phyloP scores from a whole-genome alignment of 805 yeast genomes.

The Candida sithepensis region DNA sequence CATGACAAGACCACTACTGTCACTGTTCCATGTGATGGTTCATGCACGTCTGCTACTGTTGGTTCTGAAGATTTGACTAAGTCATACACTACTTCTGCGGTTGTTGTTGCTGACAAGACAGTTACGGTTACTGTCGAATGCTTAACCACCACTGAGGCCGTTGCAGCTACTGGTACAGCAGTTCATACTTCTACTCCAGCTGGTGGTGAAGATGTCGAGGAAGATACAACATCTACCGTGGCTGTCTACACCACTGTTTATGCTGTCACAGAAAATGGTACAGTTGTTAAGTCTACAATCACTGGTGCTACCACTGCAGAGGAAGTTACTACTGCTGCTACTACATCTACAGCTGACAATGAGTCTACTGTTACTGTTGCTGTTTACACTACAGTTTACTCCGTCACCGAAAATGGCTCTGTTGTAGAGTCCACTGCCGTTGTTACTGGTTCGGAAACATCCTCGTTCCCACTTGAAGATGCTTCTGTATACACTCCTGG shows the following conservation, averaged over 20 bases:
- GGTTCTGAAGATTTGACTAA: conserved; percentile 7
- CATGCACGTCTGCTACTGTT: conserved; percentile 8
- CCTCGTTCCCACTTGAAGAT: not conserved
- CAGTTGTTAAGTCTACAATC: too few species aligned
- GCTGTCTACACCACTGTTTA: too few species aligned
- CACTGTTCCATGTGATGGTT: conserved; percentile 16
- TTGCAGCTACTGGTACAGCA: conserved; percentile 2
- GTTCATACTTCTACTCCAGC: too few species aligned
- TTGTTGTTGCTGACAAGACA: conserved; percentile 7
- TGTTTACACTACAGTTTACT: conserved; percentile 2
- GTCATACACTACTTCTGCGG: conserved; percentile 9
- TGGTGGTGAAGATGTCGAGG: too few species aligned
- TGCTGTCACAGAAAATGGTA: too few species aligned
- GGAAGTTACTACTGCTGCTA: not conserved
- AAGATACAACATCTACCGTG: too few species aligned
- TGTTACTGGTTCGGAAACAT: not conserved
- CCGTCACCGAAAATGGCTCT: not conserved
- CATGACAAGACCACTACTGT: conserved; percentile 9
- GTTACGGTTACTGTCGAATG: conserved; percentile 10
- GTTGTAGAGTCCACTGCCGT: not conserved
- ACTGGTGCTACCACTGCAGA: too few species aligned
- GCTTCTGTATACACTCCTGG: not conserved
- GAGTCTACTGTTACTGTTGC: not conserved
- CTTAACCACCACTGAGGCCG: not conserved
- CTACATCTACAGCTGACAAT: not conserved